Evolutionary conservation across 257 asterid species (phyloP).

Genomic region (Gentiana macrophylla): DNA sequence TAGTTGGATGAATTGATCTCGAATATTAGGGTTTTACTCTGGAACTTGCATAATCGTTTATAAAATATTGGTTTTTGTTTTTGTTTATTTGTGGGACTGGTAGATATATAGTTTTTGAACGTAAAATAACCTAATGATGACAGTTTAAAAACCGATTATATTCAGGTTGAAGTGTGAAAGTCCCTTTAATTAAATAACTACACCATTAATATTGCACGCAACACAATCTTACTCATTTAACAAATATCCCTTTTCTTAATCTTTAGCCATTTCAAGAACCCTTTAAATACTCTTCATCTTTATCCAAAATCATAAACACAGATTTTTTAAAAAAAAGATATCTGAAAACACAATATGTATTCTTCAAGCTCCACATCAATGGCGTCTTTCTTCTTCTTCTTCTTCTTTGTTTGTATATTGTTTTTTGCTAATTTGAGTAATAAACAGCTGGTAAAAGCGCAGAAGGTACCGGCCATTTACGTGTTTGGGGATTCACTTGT

Average conservation of each 20-base stretch:
- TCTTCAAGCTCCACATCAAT: not conserved
- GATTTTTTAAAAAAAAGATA: not conserved
- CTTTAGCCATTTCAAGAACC: too few species aligned
- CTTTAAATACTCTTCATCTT: not conserved
- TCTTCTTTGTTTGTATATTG: constrained; percentile 8
- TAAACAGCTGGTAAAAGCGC: constrained; percentile 24
- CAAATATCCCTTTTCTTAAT: not conserved
- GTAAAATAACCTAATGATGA: not conserved
- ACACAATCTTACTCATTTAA: not conserved
- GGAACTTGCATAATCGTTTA: too few species aligned
- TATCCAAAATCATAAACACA: not conserved
- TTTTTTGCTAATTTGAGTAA: constrained; percentile 20
- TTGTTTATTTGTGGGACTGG: too few species aligned
- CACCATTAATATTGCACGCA: not conserved
- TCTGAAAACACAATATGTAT: not conserved
- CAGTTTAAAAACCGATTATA: not conserved
- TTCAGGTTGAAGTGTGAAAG: not conserved
- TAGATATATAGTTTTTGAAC: too few species aligned
- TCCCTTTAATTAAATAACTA: not conserved
- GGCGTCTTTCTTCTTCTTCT: not conserved
- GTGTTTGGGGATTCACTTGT: constrained; percentile 69
- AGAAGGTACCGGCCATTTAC: constrained; percentile 34
- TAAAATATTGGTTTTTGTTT: too few species aligned
- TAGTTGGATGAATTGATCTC: too few species aligned
- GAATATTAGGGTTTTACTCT: too few species aligned